phyloP scores from a whole-genome alignment of 495 filamentous ascomycete species.

The Penicillium malachiteum region DNA sequence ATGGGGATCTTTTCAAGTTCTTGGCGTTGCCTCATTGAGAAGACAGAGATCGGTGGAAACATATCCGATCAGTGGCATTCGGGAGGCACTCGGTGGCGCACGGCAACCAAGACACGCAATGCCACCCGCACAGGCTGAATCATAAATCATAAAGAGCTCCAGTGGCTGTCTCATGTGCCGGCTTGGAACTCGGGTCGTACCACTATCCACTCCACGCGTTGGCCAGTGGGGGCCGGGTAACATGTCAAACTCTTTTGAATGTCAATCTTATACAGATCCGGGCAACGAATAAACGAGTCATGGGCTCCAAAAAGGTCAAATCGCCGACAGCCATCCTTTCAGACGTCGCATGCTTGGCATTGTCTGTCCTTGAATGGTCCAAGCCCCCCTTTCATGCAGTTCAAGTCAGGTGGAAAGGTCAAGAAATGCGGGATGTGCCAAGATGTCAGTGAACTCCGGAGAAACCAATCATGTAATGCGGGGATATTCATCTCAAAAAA shows the following conservation, averaged over 20 bases:
- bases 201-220: not conserved
- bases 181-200: slow-evolving; percentile 3
- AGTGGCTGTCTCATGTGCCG: not conserved
- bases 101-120: not conserved
- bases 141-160: too few relatives aligned
- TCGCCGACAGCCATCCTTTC: not conserved
- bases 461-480: not conserved
- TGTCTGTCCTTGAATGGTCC: not conserved
- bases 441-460: slow-evolving; percentile 4
- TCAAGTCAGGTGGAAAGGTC: not conserved
- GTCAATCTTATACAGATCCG: slow-evolving; percentile 12
- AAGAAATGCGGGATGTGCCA: not conserved
- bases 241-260: not conserved
- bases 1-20: too few relatives aligned
- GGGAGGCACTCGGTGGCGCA: not conserved
- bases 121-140: not conserved
- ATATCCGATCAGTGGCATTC: too few relatives aligned
- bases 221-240: slow-evolving; percentile 6
- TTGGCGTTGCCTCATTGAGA: too few relatives aligned
- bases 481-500: not conserved
- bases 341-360: slow-evolving; percentile 1
- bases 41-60: too few relatives aligned
- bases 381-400: not conserved
- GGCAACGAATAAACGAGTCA: not conserved
- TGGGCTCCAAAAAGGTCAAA: not conserved